Evolutionary conservation across 176 grass and related monocot species (phyloP), one percentile per base, ranked within the genome.

Genomic region (Bolboschoenus planiculmis): DNA sequence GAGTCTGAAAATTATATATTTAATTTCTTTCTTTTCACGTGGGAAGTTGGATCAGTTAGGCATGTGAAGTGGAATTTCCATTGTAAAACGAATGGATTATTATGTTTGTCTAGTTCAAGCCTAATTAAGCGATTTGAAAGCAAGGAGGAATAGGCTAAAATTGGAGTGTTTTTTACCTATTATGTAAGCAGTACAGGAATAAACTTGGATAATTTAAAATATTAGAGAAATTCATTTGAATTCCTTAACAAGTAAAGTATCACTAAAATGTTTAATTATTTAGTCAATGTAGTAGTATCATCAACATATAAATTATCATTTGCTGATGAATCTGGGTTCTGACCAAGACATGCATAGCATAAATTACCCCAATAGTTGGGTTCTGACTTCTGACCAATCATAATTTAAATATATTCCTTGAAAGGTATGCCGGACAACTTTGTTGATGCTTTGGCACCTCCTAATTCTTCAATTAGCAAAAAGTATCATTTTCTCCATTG

Each of bases 31-130:
- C 67, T 4, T 55, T 24, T 20, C 31, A 2, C 68, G 0, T 56
- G 30, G 56, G 77, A 43, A 83, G 42, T 83, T 76, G 39, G 54
- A 30, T 84, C 78, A 78, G 18, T 57, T 79, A 9, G 59, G 59
- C 31, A 58, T n/a, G 5, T 58, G 4, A 21, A 16, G 18, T 56
- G 58, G 31, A 54, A 18, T 65, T 65, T 35, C 36, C n/a, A 31
- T 35, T 34, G 30, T 64, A 35, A 35, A 65, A 64, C 3, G 16
- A 63, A 31, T 33, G 34, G 0, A 30, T 11, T 14, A 33, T 30
- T 62, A 14, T 27, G 4, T 62, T 62, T 35, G 31, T 35, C 14
- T 65, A 36, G 16, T 5, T 18, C 5, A 65, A 36, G 31, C 30
- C 4, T 73, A 27, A 48, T 74, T 46, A 29, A 29, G 40, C 39